Base-by-base conservation (phyloP, 2,329 filamentous ascomycete genomes). In the Sporothrix brunneoviolacea region DNA sequence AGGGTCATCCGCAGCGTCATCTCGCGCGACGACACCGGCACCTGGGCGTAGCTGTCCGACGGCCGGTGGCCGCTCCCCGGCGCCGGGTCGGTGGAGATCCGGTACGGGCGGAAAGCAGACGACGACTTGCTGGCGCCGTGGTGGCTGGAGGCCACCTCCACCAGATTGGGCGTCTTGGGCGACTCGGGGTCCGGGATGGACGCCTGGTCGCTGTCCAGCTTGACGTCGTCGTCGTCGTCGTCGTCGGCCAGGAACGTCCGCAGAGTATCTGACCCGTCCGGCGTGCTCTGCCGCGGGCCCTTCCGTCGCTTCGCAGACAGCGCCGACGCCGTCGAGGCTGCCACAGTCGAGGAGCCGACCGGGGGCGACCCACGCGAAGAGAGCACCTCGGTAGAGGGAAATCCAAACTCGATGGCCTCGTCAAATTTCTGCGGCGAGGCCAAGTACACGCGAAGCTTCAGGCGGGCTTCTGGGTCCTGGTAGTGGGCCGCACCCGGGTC, bases 1-100 rank as follows among this genome's bases (percentile, higher is more conserved):
- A 97, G 76, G 0, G 91, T 97, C 90, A 97, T 95, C 43, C 91
- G 87, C 43, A 97, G 70, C 3, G 93, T 97, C 91, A 96, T 96
- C 66, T 97, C 91, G 30, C 91, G 79, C 50, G 80, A 84, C 30
- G 77, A 75, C 0, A 75, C 70, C 2, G 78, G 69, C 5, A 72
- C 73, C 42, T 80, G 76, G 10, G 71, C 67, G 58, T 76, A 75
- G 51, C 62, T 64, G 13, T 64, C 64, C 4, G 68, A 62, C n/a
- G 60, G 58, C 54, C 68, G 68, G 51, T 59, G 55, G 32, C 62
- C 59, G 47, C 21, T 19, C 8, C 10, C 13, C 19, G 27, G 32
- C 3, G 38, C 16, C 15, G 37, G 22, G 8, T 40, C 21, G 33
- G 60, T 52, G 8, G 51, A 51, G 2, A 53, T 13, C 8, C 51